Percentiles rank a stretch among this genome's conserved stretches.
Evolutionary conservation across 2,329 filamentous ascomycete genomes (phyloP).

Genomic region (Penicillium palitans): DNA sequence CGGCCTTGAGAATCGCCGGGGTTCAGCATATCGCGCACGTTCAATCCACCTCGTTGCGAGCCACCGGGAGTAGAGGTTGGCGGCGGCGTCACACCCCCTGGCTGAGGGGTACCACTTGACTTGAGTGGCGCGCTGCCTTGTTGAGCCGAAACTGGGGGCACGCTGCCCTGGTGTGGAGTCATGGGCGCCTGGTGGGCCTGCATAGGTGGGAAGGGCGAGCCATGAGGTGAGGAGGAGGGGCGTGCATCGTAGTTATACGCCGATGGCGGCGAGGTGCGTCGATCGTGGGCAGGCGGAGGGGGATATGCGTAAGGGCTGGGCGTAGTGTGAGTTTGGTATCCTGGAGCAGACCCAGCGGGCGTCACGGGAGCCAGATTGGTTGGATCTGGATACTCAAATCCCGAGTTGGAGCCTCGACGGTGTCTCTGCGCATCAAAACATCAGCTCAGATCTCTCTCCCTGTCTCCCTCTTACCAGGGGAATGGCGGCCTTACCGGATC

Average conservation of each 20-base stretch:
- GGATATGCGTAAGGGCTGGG: constrained; percentile 40
- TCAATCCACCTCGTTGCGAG: constrained; percentile 44
- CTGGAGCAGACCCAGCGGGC: constrained; percentile 44
- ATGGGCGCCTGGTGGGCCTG: constrained; percentile 29
- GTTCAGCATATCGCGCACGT: constrained; percentile 51
- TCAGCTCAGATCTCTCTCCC: constrained; percentile 4
- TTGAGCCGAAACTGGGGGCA: constrained; percentile 4
- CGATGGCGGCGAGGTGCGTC: constrained; percentile 48
- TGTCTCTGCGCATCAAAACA: constrained; percentile 35
- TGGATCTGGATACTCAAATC: constrained; percentile 50
- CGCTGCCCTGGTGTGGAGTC: constrained; percentile 26
- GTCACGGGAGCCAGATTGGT: constrained; percentile 50
- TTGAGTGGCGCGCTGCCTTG: not conserved
- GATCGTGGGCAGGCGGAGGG: constrained; percentile 39
- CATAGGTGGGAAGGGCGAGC: constrained; percentile 42
- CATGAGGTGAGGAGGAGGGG: constrained; percentile 46
- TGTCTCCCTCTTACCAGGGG: constrained; percentile 7
- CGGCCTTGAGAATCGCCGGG: constrained; percentile 43
- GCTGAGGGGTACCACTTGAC: constrained; percentile 14
- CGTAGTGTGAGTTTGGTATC: constrained; percentile 44
- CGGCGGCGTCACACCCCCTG: constrained; percentile 40
- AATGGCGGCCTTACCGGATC: constrained; percentile 49
- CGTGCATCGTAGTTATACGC: constrained; percentile 45
- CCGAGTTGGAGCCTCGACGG: constrained; percentile 47
- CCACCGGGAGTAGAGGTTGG: constrained; percentile 39